Conservation (phyloP, 129 eudicot species). For the Tagetes erecta region DNA sequence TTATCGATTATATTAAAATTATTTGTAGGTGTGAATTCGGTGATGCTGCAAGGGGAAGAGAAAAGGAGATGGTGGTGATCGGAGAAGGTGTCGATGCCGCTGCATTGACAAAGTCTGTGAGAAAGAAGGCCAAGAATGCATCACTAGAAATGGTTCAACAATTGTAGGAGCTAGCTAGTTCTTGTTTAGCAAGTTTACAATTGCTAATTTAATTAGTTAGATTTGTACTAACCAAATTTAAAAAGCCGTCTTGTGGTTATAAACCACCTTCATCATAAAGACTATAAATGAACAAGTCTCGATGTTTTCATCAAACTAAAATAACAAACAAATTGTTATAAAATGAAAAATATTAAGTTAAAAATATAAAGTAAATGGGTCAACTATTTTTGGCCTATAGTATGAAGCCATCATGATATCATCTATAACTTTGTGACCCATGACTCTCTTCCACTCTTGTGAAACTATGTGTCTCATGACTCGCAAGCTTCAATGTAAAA, state of each 20-base stretch:
- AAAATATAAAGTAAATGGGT: no score
- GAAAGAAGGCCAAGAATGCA: slow-evolving; percentile 31
- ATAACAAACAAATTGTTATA: no score
- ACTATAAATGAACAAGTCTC: no score
- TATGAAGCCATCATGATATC: no score
- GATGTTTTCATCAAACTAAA: no score
- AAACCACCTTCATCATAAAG: no score
- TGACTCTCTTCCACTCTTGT: background rate
- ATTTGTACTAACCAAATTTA: no score
- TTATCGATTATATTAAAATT: background rate
- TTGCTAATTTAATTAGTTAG: background rate
- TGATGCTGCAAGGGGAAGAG: slow-evolving; percentile 29
- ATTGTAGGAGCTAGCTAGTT: background rate
- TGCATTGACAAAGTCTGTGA: slow-evolving; percentile 25
- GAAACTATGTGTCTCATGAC: background rate
- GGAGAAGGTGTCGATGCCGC: slow-evolving; percentile 35
- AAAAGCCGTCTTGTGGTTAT: no score
- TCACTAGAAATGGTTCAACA: slow-evolving; percentile 29
- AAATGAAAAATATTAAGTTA: no score
- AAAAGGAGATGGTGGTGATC: slow-evolving; percentile 39
- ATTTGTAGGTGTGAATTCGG: slow-evolving; percentile 29
- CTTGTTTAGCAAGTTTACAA: background rate
- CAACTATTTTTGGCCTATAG: background rate
- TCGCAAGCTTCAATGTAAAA: background rate
- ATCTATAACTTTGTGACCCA: background rate